A percentile compares a stretch with the other conserved stretches of the same genome.
These are phyloP conservation scores for Neotropicomus parvogracilis DNA, from an alignment of 1,284 basidiomycete species.

Conservation along the genomic window DNA sequence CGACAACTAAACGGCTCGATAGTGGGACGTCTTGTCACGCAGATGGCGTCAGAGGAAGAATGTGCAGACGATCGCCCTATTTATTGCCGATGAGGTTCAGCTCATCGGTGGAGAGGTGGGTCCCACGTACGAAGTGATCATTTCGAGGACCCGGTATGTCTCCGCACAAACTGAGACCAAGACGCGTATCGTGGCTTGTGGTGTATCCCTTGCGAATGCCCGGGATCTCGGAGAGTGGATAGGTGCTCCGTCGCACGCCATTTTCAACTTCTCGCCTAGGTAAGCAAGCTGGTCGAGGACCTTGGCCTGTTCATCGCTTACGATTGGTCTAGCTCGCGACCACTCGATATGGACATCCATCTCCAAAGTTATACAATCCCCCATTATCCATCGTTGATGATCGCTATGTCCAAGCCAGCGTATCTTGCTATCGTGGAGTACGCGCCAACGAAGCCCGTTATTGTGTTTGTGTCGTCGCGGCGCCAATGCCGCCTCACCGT, in stretches of 20 bases:
- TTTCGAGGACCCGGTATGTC: slow-evolving; percentile 93
- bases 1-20: slow-evolving; percentile 20
- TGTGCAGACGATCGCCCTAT: slow-evolving; percentile 87
- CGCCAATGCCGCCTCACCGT: slow-evolving; percentile 93
- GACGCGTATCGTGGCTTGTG: slow-evolving; percentile 91
- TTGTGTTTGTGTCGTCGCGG: slow-evolving; percentile 91
- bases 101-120: slow-evolving; percentile 91
- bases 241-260: slow-evolving; percentile 86
- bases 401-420: slow-evolving; percentile 98
- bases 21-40: slow-evolving; percentile 97
- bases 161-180: slow-evolving; percentile 91
- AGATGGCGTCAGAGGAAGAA: slow-evolving; percentile 97
- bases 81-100: slow-evolving; percentile 96
- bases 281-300: slow-evolving; percentile 33
- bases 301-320: slow-evolving; percentile 2
- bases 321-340: slow-evolving; percentile 65
- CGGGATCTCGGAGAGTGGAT: slow-evolving; percentile 98
- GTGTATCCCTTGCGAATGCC: slow-evolving; percentile 94
- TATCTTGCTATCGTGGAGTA: slow-evolving; percentile 93
- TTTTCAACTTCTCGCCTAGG: slow-evolving; percentile 98
- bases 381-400: slow-evolving; percentile 98
- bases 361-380: slow-evolving; percentile 93
- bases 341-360: slow-evolving; percentile 96
- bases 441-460: slow-evolving; percentile 81
- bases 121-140: slow-evolving; percentile 93